Percentiles rank a stretch among this genome's conserved stretches.
These are phyloP conservation scores for Sonneratia alba DNA, from an alignment of 345 rosid species.

Conservation along the genomic window DNA sequence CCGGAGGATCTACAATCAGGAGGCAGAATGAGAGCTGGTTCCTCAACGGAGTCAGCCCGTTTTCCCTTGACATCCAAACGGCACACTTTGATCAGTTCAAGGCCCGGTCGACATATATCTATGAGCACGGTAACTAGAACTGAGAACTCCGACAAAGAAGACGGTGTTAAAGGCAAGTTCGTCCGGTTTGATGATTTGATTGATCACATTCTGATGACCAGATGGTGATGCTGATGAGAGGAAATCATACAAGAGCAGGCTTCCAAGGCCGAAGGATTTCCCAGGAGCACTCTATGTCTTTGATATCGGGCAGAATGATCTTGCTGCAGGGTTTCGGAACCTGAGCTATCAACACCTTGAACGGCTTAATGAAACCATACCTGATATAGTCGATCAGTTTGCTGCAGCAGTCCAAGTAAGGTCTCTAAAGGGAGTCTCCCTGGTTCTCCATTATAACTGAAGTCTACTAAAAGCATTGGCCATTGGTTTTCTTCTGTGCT, in stretches of 20 bases:
- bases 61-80: conserved; percentile 76
- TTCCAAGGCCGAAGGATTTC: conserved; percentile 61
- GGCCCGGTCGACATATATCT: conserved; percentile 38
- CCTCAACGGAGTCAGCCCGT: conserved; percentile 74
- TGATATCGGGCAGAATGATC: conserved; percentile 89
- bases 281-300: conserved; percentile 65
- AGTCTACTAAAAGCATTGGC: neutral
- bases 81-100: conserved; percentile 67
- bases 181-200: neutral
- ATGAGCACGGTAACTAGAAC: conserved; percentile 8
- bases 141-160: neutral
- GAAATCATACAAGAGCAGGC: conserved; percentile 20
- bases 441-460: neutral
- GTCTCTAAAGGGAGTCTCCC: neutral
- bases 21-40: conserved; percentile 65
- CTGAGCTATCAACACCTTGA: conserved; percentile 26
- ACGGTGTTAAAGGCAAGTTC: neutral
- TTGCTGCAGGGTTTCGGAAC: conserved; percentile 56
- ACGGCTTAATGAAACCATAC: conserved; percentile 51
- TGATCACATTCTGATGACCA: neutral
- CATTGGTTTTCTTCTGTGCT: neutral
- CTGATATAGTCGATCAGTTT: conserved; percentile 51
- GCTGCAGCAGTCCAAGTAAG: conserved; percentile 70
- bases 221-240: neutral
- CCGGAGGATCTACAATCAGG: conserved; percentile 81